Evolutionary conservation across 148 eudicot genomes (phyloP).

Genomic region (Fallopia convolvulus): DNA sequence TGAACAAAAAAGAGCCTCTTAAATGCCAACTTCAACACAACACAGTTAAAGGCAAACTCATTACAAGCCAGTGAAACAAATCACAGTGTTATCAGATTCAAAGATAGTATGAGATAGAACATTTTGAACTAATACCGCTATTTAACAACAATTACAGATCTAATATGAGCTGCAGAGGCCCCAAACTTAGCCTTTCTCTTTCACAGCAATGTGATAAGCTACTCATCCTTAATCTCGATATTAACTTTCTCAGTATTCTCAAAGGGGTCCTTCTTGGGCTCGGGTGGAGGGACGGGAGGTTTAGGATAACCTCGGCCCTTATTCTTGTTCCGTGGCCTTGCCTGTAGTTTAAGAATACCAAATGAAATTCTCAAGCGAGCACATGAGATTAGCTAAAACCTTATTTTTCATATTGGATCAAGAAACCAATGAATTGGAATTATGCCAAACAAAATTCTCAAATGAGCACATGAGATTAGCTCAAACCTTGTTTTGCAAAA

Average conservation of each 20-base stretch:
- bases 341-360: constrained; percentile 21
- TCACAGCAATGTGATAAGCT: constrained; percentile 10
- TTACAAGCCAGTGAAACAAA: constrained; percentile 1
- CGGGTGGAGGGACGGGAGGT: constrained; percentile 31
- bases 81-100: neutral
- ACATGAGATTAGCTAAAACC: neutral
- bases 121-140: neutral
- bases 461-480: no score
- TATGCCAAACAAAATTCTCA: neutral
- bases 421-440: neutral
- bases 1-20: neutral
- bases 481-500: no score
- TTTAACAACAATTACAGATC: constrained; percentile 8
- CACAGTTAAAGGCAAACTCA: neutral
- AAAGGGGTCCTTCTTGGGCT: constrained; percentile 35
- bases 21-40: neutral
- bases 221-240: constrained; percentile 24
- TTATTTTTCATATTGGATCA: no score
- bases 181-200: neutral
- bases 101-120: no score
- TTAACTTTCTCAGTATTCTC: constrained; percentile 22
- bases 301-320: constrained; percentile 57
- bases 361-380: neutral
- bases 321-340: constrained; percentile 54
- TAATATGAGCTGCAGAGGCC: neutral